Percentiles rank a stretch among this genome's conserved stretches.
Conservation (phyloP, 1,139 yeast species). For the Candida frijolesensis region DNA sequence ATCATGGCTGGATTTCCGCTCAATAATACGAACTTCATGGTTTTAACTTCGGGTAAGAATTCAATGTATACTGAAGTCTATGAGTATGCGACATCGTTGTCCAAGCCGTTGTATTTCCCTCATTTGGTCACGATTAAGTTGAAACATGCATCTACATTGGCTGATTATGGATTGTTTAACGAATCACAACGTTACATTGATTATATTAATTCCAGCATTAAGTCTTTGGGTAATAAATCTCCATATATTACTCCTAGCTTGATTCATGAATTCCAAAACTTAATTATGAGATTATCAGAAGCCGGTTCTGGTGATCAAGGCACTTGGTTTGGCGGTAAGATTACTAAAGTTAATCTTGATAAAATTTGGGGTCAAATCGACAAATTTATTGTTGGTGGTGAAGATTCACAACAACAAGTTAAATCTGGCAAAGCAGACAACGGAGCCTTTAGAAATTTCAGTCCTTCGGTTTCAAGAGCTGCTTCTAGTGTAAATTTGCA, state of each 20-base stretch:
- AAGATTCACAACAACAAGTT: slow-evolving; percentile 55
- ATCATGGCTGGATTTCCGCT: slow-evolving; percentile 54
- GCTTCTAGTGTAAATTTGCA: slow-evolving; percentile 51
- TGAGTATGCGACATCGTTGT: slow-evolving; percentile 53
- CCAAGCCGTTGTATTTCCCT: slow-evolving; percentile 43
- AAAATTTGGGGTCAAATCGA: slow-evolving; percentile 88
- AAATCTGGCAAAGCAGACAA: slow-evolving; percentile 35
- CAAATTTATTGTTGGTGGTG: slow-evolving; percentile 92
- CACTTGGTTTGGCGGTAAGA: slow-evolving; percentile 62
- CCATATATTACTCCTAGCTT: slow-evolving; percentile 40
- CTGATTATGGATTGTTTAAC: slow-evolving; percentile 58
- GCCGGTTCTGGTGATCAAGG: slow-evolving; percentile 45
- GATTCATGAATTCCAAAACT: slow-evolving; percentile 36
- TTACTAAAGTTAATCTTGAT: slow-evolving; percentile 77
- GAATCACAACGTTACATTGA: slow-evolving; percentile 69
- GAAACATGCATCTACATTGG: slow-evolving; percentile 62
- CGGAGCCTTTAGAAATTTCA: slow-evolving; percentile 74
- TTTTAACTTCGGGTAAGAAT: slow-evolving; percentile 19
- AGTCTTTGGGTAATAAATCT: slow-evolving; percentile 40
- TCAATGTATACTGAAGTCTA: slow-evolving; percentile 67
- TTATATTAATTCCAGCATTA: slow-evolving; percentile 44
- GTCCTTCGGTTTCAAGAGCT: slow-evolving; percentile 61
- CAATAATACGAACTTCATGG: slow-evolving; percentile 22
- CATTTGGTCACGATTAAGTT: slow-evolving; percentile 60
- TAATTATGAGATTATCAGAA: slow-evolving; percentile 49